Evolutionary conservation across 164 flowering plant species (phyloP), one percentile per base, ranked within the genome.

Genomic region (Stephania japonica): DNA sequence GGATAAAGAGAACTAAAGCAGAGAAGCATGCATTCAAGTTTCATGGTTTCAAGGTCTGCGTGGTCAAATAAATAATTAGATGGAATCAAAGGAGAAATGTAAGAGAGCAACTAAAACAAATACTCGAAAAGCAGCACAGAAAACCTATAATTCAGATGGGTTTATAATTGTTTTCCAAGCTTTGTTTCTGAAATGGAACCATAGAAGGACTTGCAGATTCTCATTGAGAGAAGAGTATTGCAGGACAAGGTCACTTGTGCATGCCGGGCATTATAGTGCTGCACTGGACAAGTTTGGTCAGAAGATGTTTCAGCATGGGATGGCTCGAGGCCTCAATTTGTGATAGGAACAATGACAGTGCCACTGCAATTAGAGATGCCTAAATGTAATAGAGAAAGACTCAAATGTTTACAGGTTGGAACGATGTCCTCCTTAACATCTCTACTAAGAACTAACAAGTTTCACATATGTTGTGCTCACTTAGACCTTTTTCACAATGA

Each of bases 281-380:
- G 63, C 0, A 14, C 19, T 0, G 63, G 23, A 59, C 7, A 21
- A 59, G n/a, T 62, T 62, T 62, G 65, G 21, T 62, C 65, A 23
- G 65, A n/a, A 62, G 12, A 62, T n/a, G 26, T 23, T 62, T 21
- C 65, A n/a, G 26, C 16, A 10, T 26, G 23, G 66, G 27, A 24
- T 63, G 6, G 10, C 27, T 16, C 1, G 32, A 63, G 38, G 66
- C 66, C 65, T 24, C 65, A 62, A 21, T 13, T 9, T 21, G 27
- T 21, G 65, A 62, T 25, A 62, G 65, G 27, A 62, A 63, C 38
- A 32, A 32, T 32, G 66, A 23, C 24, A 18, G 6, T 63, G 38
- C 38, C 4, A 63, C 25, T 63, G 66, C 66, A 63, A 25, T 63
- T 63, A 63, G 66, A 63, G 66, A 63, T 63, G 66, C 66, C 64